phyloP scores from a whole-genome alignment of 805 yeast genomes.

The Blastobotrys muscicola region DNA sequence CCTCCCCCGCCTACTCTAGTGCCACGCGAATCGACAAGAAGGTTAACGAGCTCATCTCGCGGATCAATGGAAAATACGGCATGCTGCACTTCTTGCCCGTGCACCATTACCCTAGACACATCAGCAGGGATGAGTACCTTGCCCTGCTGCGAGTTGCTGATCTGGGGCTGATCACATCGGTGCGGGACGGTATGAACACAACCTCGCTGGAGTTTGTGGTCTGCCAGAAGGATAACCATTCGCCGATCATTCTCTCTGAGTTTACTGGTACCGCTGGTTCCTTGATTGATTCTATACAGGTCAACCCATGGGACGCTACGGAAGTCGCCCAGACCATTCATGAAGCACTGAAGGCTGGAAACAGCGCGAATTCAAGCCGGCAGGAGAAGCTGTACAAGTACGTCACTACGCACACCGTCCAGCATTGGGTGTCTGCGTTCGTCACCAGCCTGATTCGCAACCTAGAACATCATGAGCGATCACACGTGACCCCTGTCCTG shows the following conservation, averaged over 20 bases:
- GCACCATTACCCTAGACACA: slow-evolving; percentile 83
- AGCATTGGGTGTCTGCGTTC: slow-evolving; percentile 67
- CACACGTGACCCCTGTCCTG: slow-evolving; percentile 69
- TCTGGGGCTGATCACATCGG: slow-evolving; percentile 76
- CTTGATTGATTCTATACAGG: slow-evolving; percentile 44
- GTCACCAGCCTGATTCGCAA: slow-evolving; percentile 35
- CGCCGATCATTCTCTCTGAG: slow-evolving; percentile 83
- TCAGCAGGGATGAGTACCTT: slow-evolving; percentile 78
- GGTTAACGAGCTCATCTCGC: slow-evolving; percentile 71
- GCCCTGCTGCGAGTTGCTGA: slow-evolving; percentile 87
- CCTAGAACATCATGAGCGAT: slow-evolving; percentile 31
- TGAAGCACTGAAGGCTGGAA: slow-evolving; percentile 44
- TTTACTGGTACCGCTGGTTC: slow-evolving; percentile 76
- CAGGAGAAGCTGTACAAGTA: slow-evolving; percentile 43
- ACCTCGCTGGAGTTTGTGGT: slow-evolving; percentile 88
- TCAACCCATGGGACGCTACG: slow-evolving; percentile 95
- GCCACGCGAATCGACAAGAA: slow-evolving; percentile 61
- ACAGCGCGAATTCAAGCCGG: slow-evolving; percentile 26
- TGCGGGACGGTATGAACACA: slow-evolving; percentile 94
- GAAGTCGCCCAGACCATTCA: slow-evolving; percentile 83
- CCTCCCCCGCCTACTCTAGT: slow-evolving; percentile 62
- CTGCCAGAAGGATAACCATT: slow-evolving; percentile 49
- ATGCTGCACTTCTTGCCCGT: slow-evolving; percentile 76
- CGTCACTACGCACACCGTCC: slow-evolving; percentile 64
- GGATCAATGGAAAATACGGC: slow-evolving; percentile 81